Evolutionary conservation across 2,329 filamentous ascomycete genomes (phyloP).

Genomic region (Aspergillus tamarii): DNA sequence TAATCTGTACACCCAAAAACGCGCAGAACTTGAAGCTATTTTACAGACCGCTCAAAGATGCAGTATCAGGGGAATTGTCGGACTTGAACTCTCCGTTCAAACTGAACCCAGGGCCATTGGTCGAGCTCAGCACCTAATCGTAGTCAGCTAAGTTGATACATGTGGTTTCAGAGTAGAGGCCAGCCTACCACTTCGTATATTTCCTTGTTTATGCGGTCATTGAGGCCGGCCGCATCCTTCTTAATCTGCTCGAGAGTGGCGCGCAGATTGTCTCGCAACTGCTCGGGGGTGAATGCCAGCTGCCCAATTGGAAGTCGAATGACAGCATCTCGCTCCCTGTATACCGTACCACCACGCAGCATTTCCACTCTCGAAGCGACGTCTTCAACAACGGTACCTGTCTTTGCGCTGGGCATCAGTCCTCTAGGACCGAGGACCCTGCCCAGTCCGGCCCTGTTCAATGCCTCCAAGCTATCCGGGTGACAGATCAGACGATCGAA

Average conservation of each 20-base stretch:
- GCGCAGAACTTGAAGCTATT: constrained; percentile 44
- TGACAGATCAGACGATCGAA: constrained; percentile 93
- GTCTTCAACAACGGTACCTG: constrained; percentile 84
- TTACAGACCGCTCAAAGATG: constrained; percentile 49
- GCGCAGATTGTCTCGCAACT: constrained; percentile 83
- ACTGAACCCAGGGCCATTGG: constrained; percentile 82
- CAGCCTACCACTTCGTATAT: constrained; percentile 68
- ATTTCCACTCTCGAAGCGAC: constrained; percentile 75
- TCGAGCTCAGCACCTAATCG: constrained; percentile 78
- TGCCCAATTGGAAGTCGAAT: constrained; percentile 90
- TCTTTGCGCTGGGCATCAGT: constrained; percentile 88
- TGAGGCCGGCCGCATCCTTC: constrained; percentile 70
- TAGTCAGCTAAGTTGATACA: constrained; percentile 45
- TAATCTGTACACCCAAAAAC: constrained; percentile 42
- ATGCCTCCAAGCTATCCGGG: constrained; percentile 71
- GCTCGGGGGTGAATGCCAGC: constrained; percentile 82
- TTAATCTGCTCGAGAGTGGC: constrained; percentile 75
- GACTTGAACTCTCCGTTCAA: constrained; percentile 78
- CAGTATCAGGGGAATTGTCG: constrained; percentile 59
- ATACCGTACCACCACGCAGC: constrained; percentile 81
- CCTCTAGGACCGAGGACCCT: constrained; percentile 84
- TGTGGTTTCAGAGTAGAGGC: background rate
- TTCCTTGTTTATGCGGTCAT: constrained; percentile 69
- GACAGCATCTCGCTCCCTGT: constrained; percentile 82
- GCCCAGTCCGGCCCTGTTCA: constrained; percentile 81